These are phyloP conservation scores for Xenoacremonium recifei DNA, from an alignment of 2,329 filamentous ascomycete genomes.

Conservation along the genomic window DNA sequence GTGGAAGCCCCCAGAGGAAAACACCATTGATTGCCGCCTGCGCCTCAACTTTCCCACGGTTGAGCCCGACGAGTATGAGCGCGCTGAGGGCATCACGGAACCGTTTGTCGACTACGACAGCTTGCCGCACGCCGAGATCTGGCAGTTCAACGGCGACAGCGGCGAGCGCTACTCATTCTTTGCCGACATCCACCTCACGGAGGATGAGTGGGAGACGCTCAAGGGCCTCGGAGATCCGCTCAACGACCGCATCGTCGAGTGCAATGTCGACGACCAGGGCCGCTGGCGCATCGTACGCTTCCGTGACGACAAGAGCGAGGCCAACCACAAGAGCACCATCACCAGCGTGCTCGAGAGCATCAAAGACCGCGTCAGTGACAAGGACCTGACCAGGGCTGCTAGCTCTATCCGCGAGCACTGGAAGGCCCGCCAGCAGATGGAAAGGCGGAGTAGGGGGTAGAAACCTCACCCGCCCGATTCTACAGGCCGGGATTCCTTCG, in stretches of 20 bases:
- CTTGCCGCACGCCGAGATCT: slow-evolving; percentile 70
- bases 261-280: slow-evolving; percentile 71
- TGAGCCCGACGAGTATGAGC: slow-evolving; percentile 67
- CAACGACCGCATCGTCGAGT: slow-evolving; percentile 89
- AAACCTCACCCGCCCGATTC: no score
- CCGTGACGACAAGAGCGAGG: slow-evolving; percentile 87
- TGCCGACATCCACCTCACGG: slow-evolving; percentile 65
- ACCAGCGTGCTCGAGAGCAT: slow-evolving; percentile 89
- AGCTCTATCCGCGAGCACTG: slow-evolving; percentile 74
- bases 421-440: slow-evolving; percentile 64
- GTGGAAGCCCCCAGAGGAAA: slow-evolving; percentile 95
- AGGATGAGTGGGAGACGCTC: slow-evolving; percentile 79
- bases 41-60: slow-evolving; percentile 71
- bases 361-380: slow-evolving; percentile 76
- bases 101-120: slow-evolving; percentile 77
- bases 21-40: slow-evolving; percentile 90
- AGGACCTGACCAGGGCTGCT: slow-evolving; percentile 72
- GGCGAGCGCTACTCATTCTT: slow-evolving; percentile 62
- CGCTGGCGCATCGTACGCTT: slow-evolving; percentile 88
- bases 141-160: slow-evolving; percentile 63
- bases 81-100: slow-evolving; percentile 61
- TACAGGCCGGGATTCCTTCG: no score
- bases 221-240: slow-evolving; percentile 73
- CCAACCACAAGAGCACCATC: slow-evolving; percentile 84
- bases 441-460: neutral